Evolutionary conservation across 108 stramenopile genomes (phyloP).

Genomic region (Stephanodiscus minutulus): DNA sequence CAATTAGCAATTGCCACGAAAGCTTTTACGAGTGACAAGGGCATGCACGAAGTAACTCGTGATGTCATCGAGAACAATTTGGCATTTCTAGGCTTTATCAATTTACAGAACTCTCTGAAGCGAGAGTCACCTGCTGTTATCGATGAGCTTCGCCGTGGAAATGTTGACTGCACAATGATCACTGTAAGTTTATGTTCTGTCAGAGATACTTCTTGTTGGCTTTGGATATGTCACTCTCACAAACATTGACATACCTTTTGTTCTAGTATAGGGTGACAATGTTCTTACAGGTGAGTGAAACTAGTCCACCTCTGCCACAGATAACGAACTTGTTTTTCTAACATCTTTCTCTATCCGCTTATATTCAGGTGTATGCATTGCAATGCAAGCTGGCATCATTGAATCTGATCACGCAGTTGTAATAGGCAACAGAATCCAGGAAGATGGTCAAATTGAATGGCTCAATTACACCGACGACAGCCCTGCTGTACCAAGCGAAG

Average conservation of each 20-base stretch:
- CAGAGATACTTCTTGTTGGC: neutral
- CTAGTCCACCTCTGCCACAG: no score
- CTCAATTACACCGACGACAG: slow-evolving; percentile 28
- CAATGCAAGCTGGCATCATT: slow-evolving; percentile 41
- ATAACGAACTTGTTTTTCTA: no score
- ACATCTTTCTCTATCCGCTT: no score
- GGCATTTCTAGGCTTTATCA: slow-evolving; percentile 57
- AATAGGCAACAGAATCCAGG: slow-evolving; percentile 27
- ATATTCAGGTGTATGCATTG: no score
- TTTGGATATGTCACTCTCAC: neutral
- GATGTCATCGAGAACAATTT: slow-evolving; percentile 56
- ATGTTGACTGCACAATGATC: slow-evolving; percentile 54
- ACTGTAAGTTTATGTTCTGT: slow-evolving; percentile 19
- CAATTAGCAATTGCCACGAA: slow-evolving; percentile 60
- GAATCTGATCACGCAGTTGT: slow-evolving; percentile 30
- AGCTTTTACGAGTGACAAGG: neutral
- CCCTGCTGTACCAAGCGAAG: neutral
- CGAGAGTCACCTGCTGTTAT: slow-evolving; percentile 59
- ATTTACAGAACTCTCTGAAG: slow-evolving; percentile 63
- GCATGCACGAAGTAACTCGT: slow-evolving; percentile 37
- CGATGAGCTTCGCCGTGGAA: slow-evolving; percentile 50
- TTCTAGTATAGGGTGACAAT: slow-evolving; percentile 50
- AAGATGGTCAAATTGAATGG: slow-evolving; percentile 42
- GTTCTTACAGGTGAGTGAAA: slow-evolving; percentile 37
- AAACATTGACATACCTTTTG: neutral